These are phyloP conservation scores for Fusarium brevicatenulatum DNA, from an alignment of 2,329 filamentous ascomycete genomes.

Conservation along the genomic window DNA sequence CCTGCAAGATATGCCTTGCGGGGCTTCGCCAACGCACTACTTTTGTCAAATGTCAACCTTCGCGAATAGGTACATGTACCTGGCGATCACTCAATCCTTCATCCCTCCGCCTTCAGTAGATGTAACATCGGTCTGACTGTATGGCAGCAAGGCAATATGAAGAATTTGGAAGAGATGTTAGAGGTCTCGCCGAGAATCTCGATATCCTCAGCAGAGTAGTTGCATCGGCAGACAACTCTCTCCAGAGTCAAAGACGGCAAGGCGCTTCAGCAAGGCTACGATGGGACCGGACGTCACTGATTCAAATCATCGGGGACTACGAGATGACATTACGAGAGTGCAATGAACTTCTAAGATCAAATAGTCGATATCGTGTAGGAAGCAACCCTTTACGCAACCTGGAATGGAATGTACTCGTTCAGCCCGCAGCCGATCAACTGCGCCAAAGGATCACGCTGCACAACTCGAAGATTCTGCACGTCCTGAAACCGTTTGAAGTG, in stretches of 20 bases:
- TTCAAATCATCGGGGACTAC: constrained; percentile 48
- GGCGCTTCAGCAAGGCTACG: constrained; percentile 33
- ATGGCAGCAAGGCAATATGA: constrained; percentile 45
- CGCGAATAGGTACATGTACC: background rate
- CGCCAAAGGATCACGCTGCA: constrained; percentile 48
- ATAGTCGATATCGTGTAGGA: constrained; percentile 44
- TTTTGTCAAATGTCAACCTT: background rate
- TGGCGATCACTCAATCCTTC: background rate
- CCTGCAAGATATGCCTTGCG: constrained; percentile 17
- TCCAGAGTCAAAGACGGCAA: constrained; percentile 39
- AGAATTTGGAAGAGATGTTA: constrained; percentile 48
- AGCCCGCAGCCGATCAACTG: constrained; percentile 47
- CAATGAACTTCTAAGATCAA: constrained; percentile 42
- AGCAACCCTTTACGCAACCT: constrained; percentile 47
- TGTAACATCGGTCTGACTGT: constrained; percentile 4
- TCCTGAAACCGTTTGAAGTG: constrained; percentile 52
- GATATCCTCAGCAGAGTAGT: constrained; percentile 47
- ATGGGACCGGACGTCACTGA: constrained; percentile 40
- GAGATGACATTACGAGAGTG: constrained; percentile 48
- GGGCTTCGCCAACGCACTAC: constrained; percentile 24
- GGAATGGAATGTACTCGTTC: constrained; percentile 51
- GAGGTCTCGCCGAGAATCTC: constrained; percentile 46
- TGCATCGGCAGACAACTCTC: constrained; percentile 41
- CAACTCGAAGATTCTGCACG: constrained; percentile 48
- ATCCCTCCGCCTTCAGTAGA: background rate